Evolutionary conservation across 441 rosid species (phyloP), one percentile per base, ranked within the genome.

Genomic region (Lepidium campestre): DNA sequence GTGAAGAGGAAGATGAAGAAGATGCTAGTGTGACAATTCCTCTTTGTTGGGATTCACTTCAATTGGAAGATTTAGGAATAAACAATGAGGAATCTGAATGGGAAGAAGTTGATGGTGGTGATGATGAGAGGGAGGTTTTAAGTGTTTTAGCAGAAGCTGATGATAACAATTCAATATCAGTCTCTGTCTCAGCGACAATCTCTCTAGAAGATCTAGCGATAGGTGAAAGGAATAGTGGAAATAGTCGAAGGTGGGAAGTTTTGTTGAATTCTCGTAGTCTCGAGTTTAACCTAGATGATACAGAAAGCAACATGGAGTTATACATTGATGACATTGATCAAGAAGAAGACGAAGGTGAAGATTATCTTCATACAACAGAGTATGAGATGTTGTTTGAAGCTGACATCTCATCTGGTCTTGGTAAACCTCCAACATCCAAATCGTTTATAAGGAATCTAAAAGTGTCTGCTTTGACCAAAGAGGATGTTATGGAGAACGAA

Each of bases 11-110:
- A 2, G 75, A 72, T 3, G 76, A 66, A 10, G 67, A 58, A 2
- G 67, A 60, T 60, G 72, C 35, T 45, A 75, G 77, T 71, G 78
- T 81, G 53, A 65, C 76, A 10, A 75, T 80, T 47, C 87, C 85
- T 45, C 80, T 90, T 45, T 69, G 82, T 75, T 90, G 90, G 93
- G 96, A 86, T 70, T 80, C 97, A 2, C 82, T 88, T 74, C 87
- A 68, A 0, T 73, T 88, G 78, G 98, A 81, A 13, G 64, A 85
- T 61, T 75, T 65, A 41, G 67, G 84, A 40, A 85, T 77, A 14
- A 62, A 72, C 23, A 80, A 74, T 54, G 97, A 88, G 71, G 92
- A 92, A 53, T 86, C 85, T 14, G 96, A 90, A 46, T 72, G 76
- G 76, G 76, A 72, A 57, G 87, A 78, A 50, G 75, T 80, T 22